Evolutionary conservation across 768 basidiomycete genomes (phyloP), one percentile per base, ranked within the genome.

Genomic region (Serpula lacrymans): DNA sequence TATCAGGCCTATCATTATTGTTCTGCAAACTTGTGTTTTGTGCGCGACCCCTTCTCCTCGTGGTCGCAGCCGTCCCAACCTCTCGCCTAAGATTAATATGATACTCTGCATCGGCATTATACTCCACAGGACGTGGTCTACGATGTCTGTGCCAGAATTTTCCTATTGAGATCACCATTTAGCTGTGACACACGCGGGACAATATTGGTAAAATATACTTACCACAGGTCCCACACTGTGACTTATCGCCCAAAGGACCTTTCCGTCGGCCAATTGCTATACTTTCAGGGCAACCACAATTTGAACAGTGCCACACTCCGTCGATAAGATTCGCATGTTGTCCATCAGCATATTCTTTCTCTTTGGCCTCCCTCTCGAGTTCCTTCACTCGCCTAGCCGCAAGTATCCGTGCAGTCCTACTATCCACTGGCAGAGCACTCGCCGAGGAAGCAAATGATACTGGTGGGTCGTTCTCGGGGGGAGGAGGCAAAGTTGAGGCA

Each of bases 151-250:
- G 88, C 84, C 86, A 94, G 66, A 77, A 92, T 64, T 92, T 93
- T 46, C 91, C 89, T 93, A 46, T 13, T 40, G 35, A 34, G 42
- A 44, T 36, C 14, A 42, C 37, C 29, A 36, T 29, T 39, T 25
- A 42, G 14, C 9, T 24, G 18, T 21, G 22, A 22, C 38, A 39
- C 26, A 52, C 37, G 14, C 23, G 34, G 23, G 33, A 31, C n/a
- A 30, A 34, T 21, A 21, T 40, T 22, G 43, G 37, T 38, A 18
- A 25, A 30, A 39, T 32, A 8, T 20, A 70, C 87, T 39, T 64
- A 93, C 92, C 90, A 63, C 93, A 96, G n/a, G 79, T 74, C 23
- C 88, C 89, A 63, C 93, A 97, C 59, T 95, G 86, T 2, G 82
- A 85, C 60, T 91, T 91, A 55, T 88, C 83, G 6, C 93, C 93